Conservation (phyloP, 2,329 filamentous ascomycete species). For the Beauveria australis region DNA sequence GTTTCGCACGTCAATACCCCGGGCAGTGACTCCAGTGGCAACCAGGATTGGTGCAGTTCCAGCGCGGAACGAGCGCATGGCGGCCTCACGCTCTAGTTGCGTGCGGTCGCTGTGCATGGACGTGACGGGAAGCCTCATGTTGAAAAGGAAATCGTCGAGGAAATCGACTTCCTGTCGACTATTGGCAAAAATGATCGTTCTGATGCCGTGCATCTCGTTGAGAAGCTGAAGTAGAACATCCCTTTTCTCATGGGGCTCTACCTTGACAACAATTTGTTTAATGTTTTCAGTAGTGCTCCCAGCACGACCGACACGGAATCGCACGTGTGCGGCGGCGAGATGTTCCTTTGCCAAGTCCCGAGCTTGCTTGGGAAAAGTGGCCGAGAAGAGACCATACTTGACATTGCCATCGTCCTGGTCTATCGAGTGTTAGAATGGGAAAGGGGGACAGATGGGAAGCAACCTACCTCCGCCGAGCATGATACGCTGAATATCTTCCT, state of each 20-base stretch:
- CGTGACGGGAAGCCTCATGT: conserved; percentile 68
- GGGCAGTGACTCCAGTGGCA: conserved; percentile 77
- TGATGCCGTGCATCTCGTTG: conserved; percentile 57
- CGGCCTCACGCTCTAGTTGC: conserved; percentile 85
- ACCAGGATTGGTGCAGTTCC: conserved; percentile 73
- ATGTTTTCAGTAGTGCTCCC: conserved; percentile 81
- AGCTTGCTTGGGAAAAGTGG: conserved; percentile 78
- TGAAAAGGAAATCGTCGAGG: conserved; percentile 81
- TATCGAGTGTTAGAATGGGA: conserved; percentile 34
- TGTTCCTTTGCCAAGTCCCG: conserved; percentile 71
- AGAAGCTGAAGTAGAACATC: conserved; percentile 65
- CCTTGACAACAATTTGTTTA: conserved; percentile 63
- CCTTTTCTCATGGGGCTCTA: conserved; percentile 59
- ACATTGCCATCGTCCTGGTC: conserved; percentile 63
- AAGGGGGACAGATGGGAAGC: not conserved
- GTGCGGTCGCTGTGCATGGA: conserved; percentile 85
- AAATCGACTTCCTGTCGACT: conserved; percentile 69
- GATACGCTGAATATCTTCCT: conserved; percentile 64
- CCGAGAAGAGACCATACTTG: conserved; percentile 79
- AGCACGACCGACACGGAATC: conserved; percentile 78
- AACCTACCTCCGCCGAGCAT: conserved; percentile 71
- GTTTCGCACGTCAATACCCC: conserved; percentile 81
- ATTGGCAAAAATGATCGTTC: conserved; percentile 89
- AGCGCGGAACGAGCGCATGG: conserved; percentile 73
- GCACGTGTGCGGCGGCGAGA: conserved; percentile 64